Evolutionary conservation across 2,329 filamentous ascomycete species (phyloP).

Genomic region (Chaetomium strumarium): DNA sequence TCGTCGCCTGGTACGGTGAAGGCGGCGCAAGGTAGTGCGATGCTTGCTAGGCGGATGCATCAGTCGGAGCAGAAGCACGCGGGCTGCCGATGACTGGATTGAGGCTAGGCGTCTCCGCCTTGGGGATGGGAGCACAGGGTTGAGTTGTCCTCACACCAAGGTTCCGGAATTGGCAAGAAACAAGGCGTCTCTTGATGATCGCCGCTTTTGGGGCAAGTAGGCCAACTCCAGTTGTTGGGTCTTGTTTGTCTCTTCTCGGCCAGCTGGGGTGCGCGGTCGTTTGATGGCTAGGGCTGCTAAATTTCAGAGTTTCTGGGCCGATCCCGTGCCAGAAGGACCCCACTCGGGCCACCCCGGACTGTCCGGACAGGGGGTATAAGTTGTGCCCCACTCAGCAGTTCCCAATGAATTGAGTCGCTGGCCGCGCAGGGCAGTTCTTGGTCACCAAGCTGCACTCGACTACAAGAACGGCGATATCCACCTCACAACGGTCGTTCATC

Average conservation of each 20-base stretch:
- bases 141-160: conserved; percentile 19
- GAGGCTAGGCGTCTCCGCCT: conserved; percentile 12
- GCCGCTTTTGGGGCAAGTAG: conserved; percentile 13
- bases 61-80: conserved; percentile 16
- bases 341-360: neutral
- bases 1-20: conserved; percentile 14
- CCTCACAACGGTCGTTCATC: too few species aligned
- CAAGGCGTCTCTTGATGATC: conserved; percentile 18
- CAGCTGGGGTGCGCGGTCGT: conserved; percentile 9
- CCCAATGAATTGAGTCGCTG: neutral
- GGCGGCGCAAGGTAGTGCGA: conserved; percentile 13
- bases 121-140: conserved; percentile 5
- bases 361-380: neutral
- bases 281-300: neutral
- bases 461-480: too few species aligned
- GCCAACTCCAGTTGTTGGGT: conserved; percentile 3
- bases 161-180: conserved; percentile 15
- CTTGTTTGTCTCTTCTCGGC: neutral
- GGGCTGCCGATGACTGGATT: conserved; percentile 19
- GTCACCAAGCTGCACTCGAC: too few species aligned
- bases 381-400: neutral
- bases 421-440: too few species aligned
- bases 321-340: conserved; percentile 6
- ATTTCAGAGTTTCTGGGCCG: neutral
- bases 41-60: conserved; percentile 20